Percentiles rank a stretch among this genome's conserved stretches.
These are phyloP conservation scores for Pythium rishiriense DNA, from an alignment of 352 stramenopile genomes.

Conservation along the genomic window DNA sequence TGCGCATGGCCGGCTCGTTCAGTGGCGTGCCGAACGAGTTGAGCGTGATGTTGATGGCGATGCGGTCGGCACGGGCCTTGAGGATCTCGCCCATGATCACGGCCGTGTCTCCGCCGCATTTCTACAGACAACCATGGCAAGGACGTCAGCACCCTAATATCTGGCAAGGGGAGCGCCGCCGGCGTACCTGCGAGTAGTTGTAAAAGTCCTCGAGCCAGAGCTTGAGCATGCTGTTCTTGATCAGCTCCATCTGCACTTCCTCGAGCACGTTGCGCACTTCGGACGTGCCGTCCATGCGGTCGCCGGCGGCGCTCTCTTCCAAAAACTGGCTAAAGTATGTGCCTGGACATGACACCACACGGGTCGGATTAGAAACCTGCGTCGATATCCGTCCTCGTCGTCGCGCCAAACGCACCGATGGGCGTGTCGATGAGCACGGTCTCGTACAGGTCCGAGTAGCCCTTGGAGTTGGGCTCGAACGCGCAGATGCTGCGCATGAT, in stretches of 20 bases:
- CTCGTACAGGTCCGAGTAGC: slow-evolving; percentile 99
- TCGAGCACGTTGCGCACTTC: slow-evolving; percentile 96
- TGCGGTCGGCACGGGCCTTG: slow-evolving; percentile 94
- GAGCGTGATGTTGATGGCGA: slow-evolving; percentile 99
- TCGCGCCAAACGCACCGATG: slow-evolving; percentile 78
- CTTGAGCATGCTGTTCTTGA: slow-evolving; percentile 99
- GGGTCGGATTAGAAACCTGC: background rate
- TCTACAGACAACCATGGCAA: slow-evolving; percentile 32
- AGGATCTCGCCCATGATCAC: slow-evolving; percentile 98
- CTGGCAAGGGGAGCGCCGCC: background rate
- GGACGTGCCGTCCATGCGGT: slow-evolving; percentile 83
- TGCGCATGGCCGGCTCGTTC: slow-evolving; percentile 95
- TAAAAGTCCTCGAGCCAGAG: slow-evolving; percentile 96
- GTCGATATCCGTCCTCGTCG: no score
- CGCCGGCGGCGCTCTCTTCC: slow-evolving; percentile 89
- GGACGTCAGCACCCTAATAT: background rate
- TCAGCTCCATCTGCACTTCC: slow-evolving; percentile 99
- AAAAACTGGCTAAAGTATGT: slow-evolving; percentile 98
- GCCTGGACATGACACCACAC: slow-evolving; percentile 44
- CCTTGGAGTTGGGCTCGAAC: slow-evolving; percentile 97
- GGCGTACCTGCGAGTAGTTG: slow-evolving; percentile 89
- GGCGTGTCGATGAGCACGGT: slow-evolving; percentile 99
- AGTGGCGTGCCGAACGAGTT: slow-evolving; percentile 97
- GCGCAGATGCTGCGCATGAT: slow-evolving; percentile 99
- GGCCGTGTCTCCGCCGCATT: slow-evolving; percentile 96